A percentile compares a stretch with the other conserved stretches of the same genome.
Conservation (phyloP, 225 moss, liverwort and hornwort genomes). For the Ulota crispa region DNA sequence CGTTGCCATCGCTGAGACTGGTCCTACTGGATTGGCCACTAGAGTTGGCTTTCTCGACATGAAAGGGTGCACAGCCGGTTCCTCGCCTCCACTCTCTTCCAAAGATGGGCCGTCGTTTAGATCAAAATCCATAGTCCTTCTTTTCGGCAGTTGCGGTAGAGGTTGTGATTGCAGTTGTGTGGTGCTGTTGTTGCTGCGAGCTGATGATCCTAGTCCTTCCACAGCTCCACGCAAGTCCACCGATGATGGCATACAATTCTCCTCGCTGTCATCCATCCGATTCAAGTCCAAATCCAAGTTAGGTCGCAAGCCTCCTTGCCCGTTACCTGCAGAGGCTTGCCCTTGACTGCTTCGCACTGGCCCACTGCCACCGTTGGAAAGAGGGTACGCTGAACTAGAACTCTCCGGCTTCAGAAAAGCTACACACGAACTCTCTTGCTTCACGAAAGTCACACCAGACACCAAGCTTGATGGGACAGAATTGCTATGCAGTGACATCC, state of each 20-base stretch:
- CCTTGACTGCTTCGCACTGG: conserved; percentile 48
- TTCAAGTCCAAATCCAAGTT: conserved; percentile 84
- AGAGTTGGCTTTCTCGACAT: conserved; percentile 41
- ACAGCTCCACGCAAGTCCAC: conserved; percentile 51
- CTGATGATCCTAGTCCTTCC: conserved; percentile 64
- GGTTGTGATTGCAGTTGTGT: conserved; percentile 54
- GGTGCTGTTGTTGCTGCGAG: conserved; percentile 71
- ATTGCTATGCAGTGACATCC: conserved; percentile 60
- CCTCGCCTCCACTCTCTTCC: conserved; percentile 72
- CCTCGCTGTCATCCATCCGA: conserved; percentile 91
- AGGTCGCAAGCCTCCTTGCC: conserved; percentile 50
- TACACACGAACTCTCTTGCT: conserved; percentile 58
- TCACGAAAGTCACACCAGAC: conserved; percentile 71
- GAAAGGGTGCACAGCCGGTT: conserved; percentile 53
- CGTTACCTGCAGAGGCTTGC: conserved; percentile 45
- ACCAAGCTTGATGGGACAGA: conserved; percentile 60
- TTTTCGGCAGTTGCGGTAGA: conserved; percentile 35
- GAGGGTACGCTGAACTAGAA: conserved; percentile 69
- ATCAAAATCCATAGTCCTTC: conserved; percentile 85
- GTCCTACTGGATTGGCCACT: conserved; percentile 24
- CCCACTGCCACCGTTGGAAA: conserved; percentile 59
- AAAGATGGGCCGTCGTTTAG: conserved; percentile 85
- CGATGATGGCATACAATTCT: conserved; percentile 64
- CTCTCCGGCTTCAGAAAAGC: conserved; percentile 67
- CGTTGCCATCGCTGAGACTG: conserved; percentile 37